phyloP scores from a whole-genome alignment of 352 stramenopile species.

The Globisporangium spinosum region DNA sequence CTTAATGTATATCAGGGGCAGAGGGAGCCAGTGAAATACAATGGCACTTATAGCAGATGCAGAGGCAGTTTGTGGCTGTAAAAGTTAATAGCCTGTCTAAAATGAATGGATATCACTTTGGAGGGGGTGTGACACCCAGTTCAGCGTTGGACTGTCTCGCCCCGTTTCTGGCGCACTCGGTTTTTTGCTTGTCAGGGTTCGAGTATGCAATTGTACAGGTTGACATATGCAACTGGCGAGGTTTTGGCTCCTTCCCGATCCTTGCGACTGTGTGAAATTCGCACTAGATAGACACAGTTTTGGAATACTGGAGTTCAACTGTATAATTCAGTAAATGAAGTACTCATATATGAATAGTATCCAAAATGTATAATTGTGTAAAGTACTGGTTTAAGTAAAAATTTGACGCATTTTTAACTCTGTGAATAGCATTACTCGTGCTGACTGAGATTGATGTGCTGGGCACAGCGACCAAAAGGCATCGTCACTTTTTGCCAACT shows the following conservation, averaged over 20 bases:
- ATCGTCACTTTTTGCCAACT: neutral
- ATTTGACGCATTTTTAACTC: neutral
- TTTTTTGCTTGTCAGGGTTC: neutral
- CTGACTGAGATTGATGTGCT: neutral
- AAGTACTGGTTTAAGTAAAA: neutral
- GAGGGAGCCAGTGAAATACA: neutral
- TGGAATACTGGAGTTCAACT: too few species aligned
- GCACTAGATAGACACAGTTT: neutral
- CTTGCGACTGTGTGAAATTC: neutral
- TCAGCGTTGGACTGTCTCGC: constrained; percentile 15
- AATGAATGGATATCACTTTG: neutral
- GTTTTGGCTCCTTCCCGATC: constrained; percentile 1
- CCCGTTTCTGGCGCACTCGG: neutral
- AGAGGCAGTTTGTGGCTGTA: neutral
- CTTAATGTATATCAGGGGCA: neutral
- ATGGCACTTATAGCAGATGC: neutral
- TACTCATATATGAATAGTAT: too few species aligned
- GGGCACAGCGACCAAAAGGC: neutral
- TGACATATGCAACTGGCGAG: neutral
- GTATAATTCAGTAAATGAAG: too few species aligned
- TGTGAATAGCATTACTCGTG: neutral
- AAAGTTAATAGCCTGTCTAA: constrained; percentile 1
- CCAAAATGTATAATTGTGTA: too few species aligned
- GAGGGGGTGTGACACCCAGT: constrained; percentile 1
- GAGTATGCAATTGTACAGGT: neutral